Percentiles rank a stretch among this genome's conserved stretches.
Conservation (phyloP, 768 basidiomycete species). For the Lyophyllum semitale region DNA sequence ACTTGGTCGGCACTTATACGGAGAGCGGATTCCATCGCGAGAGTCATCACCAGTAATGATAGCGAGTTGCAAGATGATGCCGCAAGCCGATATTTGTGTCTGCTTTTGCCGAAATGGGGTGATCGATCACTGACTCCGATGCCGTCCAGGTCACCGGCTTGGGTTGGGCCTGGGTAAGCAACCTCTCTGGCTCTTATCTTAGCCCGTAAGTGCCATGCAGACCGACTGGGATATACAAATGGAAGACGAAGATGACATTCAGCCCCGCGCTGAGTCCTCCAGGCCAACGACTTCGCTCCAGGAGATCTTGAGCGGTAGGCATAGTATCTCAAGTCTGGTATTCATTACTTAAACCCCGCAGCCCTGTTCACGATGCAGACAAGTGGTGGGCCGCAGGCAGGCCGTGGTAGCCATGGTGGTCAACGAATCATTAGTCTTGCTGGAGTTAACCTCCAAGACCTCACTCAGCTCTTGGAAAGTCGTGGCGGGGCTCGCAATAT, state of each 20-base stretch:
- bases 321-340: background rate
- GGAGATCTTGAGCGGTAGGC: constrained; percentile 29
- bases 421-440: constrained; percentile 22
- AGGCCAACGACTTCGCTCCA: constrained; percentile 17
- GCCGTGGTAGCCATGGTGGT: constrained; percentile 1
- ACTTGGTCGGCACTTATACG: constrained; percentile 80
- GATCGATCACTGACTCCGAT: constrained; percentile 20
- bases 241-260: constrained; percentile 19
- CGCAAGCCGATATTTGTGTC: constrained; percentile 3
- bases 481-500: background rate
- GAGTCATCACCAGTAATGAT: constrained; percentile 3
- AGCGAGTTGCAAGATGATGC: background rate
- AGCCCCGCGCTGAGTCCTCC: background rate
- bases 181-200: background rate
- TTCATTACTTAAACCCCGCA: constrained; percentile 15
- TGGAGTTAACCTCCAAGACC: constrained; percentile 31
- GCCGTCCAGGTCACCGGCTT: background rate
- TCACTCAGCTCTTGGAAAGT: constrained; percentile 28
- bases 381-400: constrained; percentile 17
- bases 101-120: constrained; percentile 8
- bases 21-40: constrained; percentile 35
- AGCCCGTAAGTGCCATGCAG: constrained; percentile 19
- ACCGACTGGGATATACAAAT: constrained; percentile 20
- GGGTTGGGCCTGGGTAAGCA: constrained; percentile 13
- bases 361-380: constrained; percentile 35